Conservation (phyloP, 345 rosid genomes). For the Corchorus capsularis region DNA sequence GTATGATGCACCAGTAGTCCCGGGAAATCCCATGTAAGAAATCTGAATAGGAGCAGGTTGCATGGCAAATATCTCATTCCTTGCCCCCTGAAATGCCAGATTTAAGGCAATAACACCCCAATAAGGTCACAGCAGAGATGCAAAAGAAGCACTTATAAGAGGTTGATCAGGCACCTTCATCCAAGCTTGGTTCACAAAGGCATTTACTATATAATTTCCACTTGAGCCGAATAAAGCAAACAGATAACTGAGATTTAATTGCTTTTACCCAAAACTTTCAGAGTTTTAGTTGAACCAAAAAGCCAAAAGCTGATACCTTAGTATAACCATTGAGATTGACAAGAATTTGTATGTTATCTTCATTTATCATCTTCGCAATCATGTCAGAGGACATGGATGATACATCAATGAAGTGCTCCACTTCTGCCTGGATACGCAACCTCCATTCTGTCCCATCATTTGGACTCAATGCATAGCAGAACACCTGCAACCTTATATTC, state of each 20-base stretch:
- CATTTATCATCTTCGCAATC: conserved; percentile 85
- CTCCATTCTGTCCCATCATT: conserved; percentile 98
- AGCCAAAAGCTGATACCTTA: conserved; percentile 45
- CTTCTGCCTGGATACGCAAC: conserved; percentile 82
- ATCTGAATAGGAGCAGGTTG: conserved; percentile 97
- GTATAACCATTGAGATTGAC: conserved; percentile 96
- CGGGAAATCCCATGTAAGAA: conserved; percentile 99
- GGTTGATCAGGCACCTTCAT: no score
- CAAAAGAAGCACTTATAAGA: not conserved
- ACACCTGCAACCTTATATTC: conserved; percentile 52
- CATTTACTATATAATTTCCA: not conserved
- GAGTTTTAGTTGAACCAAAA: not conserved
- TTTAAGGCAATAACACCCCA: not conserved
- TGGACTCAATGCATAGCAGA: conserved; percentile 92
- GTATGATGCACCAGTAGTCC: conserved; percentile 98
- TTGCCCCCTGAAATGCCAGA: conserved; percentile 70
- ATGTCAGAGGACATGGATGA: conserved; percentile 85
- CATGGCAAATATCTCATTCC: conserved; percentile 98
- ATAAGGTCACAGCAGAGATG: not conserved
- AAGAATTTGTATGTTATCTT: conserved; percentile 85
- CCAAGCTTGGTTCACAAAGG: not conserved
- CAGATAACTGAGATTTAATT: not conserved
- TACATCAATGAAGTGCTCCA: conserved; percentile 89
- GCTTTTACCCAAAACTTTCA: not conserved
- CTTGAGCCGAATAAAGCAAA: not conserved